Base-by-base conservation (phyloP, 1,139 yeast genomes). In the Protomyces lactucae-debilis region DNA sequence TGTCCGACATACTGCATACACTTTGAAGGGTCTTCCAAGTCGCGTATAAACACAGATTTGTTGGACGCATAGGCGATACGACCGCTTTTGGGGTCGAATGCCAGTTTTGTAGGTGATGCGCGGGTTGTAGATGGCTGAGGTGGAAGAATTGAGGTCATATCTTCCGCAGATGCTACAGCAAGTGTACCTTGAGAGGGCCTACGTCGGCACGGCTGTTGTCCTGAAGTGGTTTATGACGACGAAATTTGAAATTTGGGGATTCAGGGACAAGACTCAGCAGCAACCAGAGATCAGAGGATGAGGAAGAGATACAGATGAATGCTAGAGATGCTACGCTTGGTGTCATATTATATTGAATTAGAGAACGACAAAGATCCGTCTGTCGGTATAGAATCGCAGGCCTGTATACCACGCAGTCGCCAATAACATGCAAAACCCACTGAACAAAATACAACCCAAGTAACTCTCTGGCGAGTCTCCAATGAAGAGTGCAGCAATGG, bases 51-150 rank as follows among this genome's bases (percentile, higher is more conserved):
- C 46, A 93, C 83, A 4, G 95, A 85, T 73, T 89, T 88, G 59
- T 96, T 96, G 70, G 86, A 78, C 21, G 93, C 85, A 73, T 92
- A 93, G 1, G 87, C 95, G 63, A 93, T 78, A 66, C 95, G 78
- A 70, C 87, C 84, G 57, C 85, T 79, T 66, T 80, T 79, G 32
- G 80, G 73, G 73, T 91, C 96, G 72, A 87, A 90, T 0, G 95
- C 83, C 56, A 93, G 75, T 69, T 85, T 91, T 4, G 87, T 85
- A 9, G 87, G 78, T 65, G 81, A 85, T 36, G 86, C 95, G 70
- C 95, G 81, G 51, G 79, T 74, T 1, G 98, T 90, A 28, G 83
- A 70, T 0, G 98, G 97, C 37, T 52, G 57, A 5, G 63, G 46
- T 18, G 63, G 52, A 0, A 59, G 28, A 21, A 59, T 52, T 5